These are phyloP conservation scores for Gypsophila paniculata DNA, from an alignment of 179 eudicot species.

Conservation along the genomic window DNA sequence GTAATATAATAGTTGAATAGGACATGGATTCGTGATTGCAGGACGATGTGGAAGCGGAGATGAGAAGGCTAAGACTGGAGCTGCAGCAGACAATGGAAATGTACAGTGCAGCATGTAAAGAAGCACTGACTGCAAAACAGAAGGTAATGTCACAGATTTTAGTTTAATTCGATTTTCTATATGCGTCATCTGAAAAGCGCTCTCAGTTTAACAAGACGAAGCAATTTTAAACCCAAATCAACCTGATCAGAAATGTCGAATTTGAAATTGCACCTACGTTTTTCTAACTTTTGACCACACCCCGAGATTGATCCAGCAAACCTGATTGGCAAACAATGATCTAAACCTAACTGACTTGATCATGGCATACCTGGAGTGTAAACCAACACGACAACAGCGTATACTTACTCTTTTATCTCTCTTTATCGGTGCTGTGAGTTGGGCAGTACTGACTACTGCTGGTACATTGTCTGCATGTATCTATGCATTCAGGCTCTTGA, in stretches of 20 bases:
- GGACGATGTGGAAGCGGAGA: constrained; percentile 87
- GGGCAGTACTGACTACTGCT: background rate
- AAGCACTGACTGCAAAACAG: constrained; percentile 74
- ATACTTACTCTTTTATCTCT: too few relatives aligned
- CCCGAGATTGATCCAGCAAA: too few relatives aligned
- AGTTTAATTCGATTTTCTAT: background rate
- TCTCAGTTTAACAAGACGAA: too few relatives aligned
- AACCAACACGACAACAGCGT: too few relatives aligned
- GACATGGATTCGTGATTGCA: constrained; percentile 26
- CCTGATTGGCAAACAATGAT: too few relatives aligned
- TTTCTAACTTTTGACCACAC: too few relatives aligned
- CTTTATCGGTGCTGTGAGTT: background rate
- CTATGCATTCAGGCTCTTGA: constrained; percentile 29
- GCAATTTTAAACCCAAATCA: too few relatives aligned
- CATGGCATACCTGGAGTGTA: too few relatives aligned
- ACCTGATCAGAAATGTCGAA: too few relatives aligned
- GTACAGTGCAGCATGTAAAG: constrained; percentile 90
- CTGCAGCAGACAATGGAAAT: constrained; percentile 86
- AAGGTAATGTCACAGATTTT: constrained; percentile 34
- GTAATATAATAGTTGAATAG: too few relatives aligned
- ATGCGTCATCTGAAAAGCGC: background rate
- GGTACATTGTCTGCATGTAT: background rate
- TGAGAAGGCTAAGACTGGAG: constrained; percentile 70
- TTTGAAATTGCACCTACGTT: too few relatives aligned
- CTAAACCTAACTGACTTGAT: too few relatives aligned